Conservation (phyloP, 306 rosid genomes). For the Cucurbita maxima region DNA sequence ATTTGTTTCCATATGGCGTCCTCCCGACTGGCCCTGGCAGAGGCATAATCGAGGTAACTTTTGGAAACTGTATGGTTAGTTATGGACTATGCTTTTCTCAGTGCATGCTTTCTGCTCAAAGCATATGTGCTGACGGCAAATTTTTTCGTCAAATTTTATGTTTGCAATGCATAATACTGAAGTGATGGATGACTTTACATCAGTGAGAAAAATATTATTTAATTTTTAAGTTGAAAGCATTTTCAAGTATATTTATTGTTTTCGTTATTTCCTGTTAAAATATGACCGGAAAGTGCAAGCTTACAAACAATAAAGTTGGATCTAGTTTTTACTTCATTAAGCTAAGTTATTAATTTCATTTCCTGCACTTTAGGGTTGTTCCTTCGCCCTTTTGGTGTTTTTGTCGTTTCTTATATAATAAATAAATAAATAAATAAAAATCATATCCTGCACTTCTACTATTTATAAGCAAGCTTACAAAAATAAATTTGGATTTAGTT, state of each 20-base stretch:
- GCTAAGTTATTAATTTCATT: not conserved
- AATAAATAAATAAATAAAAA: no score
- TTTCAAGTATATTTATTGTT: not conserved
- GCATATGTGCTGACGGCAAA: not conserved
- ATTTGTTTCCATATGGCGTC: slow-evolving; percentile 87
- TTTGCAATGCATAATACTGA: no score
- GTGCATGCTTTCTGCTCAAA: not conserved
- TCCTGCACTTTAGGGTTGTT: not conserved
- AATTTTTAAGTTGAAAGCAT: no score
- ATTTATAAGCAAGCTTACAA: not conserved
- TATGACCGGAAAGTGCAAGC: not conserved
- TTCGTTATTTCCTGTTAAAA: not conserved
- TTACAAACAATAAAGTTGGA: not conserved
- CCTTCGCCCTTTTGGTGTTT: not conserved
- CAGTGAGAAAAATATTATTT: no score
- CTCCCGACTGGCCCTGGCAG: slow-evolving; percentile 94
- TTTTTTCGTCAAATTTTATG: no score
- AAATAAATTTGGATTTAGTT: not conserved
- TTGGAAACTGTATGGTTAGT: not conserved
- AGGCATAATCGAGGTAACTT: slow-evolving; percentile 90
- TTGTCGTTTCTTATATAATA: no score
- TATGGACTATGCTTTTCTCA: not conserved
- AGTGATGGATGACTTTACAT: no score
- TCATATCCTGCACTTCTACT: no score
- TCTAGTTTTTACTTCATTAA: not conserved